Base-by-base conservation (phyloP, 305 asterid species). In the Plantago lanceolata region DNA sequence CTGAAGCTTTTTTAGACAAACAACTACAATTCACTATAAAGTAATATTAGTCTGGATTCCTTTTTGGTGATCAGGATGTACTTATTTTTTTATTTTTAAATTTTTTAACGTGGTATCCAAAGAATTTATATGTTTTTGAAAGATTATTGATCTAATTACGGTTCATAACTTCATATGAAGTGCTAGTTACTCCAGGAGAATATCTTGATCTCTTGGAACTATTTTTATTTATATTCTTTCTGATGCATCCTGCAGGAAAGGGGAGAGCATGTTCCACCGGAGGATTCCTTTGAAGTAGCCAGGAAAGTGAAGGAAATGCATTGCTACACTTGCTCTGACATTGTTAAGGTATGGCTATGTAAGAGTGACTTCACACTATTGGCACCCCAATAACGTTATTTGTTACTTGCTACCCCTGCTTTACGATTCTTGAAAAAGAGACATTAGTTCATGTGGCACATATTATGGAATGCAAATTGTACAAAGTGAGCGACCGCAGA, bases 311-410 rank as follows among this genome's bases (percentile, higher is more conserved):
- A 89, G 84, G 98, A 92, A 76, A 81, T 76, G 83, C 82, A 89
- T 77, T 85, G 98, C 81, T 93, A 93, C 78, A 89, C 97, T 66
- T 89, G 90, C 72, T 93, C 98, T 31, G 98, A 93, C 81, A 79
- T 93, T 57, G 94, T 89, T 72, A 93, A 93, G 98, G 97, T 93
- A 81, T 74, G 61, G 68, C 15, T 54, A 54, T 63, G 52, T 29
- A 47, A 31, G 49, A 40, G 35, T 47, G 29, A 54, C 63, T 55
- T 44, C 40, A 18, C 61, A 57, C 40, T 24, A 12, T 26, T 54
- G 19, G 13, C 3, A 15, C 59, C 59, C 16, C 18, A 58, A 63
- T 15, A 48, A 48, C 63, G 9, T 57, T 40, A 31, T 48, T 50
- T 72, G 1, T 31, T n/a, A n/a, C n/a, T 31, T 31, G 8, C 37